A percentile compares a stretch with the other conserved stretches of the same genome.
phyloP scores from a whole-genome alignment of 768 basidiomycete genomes.

The Suillus occidentalis region DNA sequence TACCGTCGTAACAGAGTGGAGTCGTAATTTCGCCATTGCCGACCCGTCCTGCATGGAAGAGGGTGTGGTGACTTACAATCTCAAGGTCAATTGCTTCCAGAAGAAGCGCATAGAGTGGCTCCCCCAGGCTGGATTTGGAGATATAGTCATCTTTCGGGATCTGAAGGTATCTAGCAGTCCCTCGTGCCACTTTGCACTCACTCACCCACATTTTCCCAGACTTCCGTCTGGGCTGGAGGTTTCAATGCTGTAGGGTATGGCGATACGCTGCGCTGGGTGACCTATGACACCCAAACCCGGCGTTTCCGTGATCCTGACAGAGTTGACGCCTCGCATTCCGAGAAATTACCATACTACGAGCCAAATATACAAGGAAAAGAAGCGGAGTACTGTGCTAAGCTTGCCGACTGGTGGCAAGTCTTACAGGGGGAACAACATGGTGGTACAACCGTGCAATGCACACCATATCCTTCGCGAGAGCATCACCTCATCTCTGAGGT shows the following conservation, averaged over 20 bases:
- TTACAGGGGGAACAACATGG: conserved; percentile 23
- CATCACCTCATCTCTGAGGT: conserved; percentile 53
- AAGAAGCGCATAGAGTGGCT: conserved; percentile 47
- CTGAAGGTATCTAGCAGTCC: conserved; percentile 43
- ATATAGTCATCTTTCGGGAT: conserved; percentile 50
- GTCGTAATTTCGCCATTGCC: conserved; percentile 43
- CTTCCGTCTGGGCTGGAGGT: conserved; percentile 27
- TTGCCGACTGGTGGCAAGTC: conserved; percentile 55
- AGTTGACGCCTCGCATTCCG: conserved; percentile 38
- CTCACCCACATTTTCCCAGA: conserved; percentile 23
- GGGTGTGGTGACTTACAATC: conserved; percentile 16
- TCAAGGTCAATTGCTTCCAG: conserved; percentile 51
- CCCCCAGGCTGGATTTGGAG: conserved; percentile 46
- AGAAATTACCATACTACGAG: conserved; percentile 44
- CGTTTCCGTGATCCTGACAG: conserved; percentile 38
- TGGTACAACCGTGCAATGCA: conserved; percentile 15
- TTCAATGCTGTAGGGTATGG: conserved; percentile 44
- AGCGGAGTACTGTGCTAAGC: conserved; percentile 41
- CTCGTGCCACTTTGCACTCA: conserved; percentile 1
- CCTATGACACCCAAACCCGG: conserved; percentile 44
- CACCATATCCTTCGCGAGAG: conserved; percentile 22
- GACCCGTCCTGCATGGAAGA: conserved; percentile 48
- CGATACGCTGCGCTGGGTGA: conserved; percentile 53
- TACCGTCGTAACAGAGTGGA: conserved; percentile 40
- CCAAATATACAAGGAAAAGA: conserved; percentile 36